These are phyloP conservation scores for Farysia itapuensis DNA, from an alignment of 1,284 basidiomycete species.

Conservation along the genomic window DNA sequence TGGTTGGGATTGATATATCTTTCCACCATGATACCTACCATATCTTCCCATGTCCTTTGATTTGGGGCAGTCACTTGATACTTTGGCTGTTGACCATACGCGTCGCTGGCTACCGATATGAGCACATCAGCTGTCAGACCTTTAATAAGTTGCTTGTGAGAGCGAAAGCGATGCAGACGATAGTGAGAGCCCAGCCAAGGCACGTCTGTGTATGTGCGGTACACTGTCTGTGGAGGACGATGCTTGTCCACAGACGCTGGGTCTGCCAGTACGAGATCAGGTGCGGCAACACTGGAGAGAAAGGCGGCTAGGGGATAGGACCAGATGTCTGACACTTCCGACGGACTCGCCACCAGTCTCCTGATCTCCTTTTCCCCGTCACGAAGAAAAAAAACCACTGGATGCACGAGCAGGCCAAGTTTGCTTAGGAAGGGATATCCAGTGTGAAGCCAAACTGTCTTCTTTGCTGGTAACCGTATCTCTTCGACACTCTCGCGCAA, in stretches of 20 bases:
- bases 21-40: conserved; percentile 27
- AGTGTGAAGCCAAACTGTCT: conserved; percentile 23
- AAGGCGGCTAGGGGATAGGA: conserved; percentile 11
- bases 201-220: conserved; percentile 39
- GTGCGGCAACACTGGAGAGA: conserved; percentile 10
- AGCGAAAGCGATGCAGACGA: conserved; percentile 33
- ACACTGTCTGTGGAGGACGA: conserved; percentile 22
- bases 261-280: neutral
- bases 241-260: conserved; percentile 29
- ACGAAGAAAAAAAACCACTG: conserved; percentile 25
- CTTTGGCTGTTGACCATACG: conserved; percentile 6
- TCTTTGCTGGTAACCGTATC: conserved; percentile 9
- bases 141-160: conserved; percentile 30
- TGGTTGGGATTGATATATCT: conserved; percentile 8
- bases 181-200: conserved; percentile 29
- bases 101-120: conserved; percentile 15
- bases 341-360: conserved; percentile 8
- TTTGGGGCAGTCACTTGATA: conserved; percentile 9
- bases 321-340: conserved; percentile 38
- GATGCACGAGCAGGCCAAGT: conserved; percentile 39
- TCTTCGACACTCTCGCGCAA: conserved; percentile 39
- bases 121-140: conserved; percentile 39
- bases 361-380: conserved; percentile 6
- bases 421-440: conserved; percentile 35
- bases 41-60: conserved; percentile 25